phyloP scores from a whole-genome alignment of 139 green algal genomes.

The Picocystis salinarum region DNA sequence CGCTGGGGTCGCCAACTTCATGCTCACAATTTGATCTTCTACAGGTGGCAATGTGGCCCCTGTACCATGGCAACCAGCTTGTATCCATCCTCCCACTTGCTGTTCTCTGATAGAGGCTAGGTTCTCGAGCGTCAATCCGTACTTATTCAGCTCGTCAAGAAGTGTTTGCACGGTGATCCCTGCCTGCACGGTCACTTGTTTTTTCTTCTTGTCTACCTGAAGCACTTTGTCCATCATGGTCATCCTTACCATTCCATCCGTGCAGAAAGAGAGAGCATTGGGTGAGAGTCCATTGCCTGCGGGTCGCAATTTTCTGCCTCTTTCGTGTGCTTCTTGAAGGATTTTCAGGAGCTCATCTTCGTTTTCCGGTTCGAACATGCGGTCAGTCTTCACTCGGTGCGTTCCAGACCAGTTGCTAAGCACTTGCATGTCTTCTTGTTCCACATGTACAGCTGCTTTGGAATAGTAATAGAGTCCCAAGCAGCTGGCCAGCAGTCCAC shows the following conservation, averaged over 20 bases:
- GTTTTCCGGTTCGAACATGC: slow-evolving; percentile 1
- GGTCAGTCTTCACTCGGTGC: not conserved
- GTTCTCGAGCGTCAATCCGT: slow-evolving; percentile 86
- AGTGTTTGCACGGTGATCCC: slow-evolving; percentile 54
- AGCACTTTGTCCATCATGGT: slow-evolving; percentile 72
- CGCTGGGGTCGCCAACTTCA: slow-evolving; percentile 77
- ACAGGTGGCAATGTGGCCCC: slow-evolving; percentile 73
- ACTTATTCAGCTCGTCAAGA: slow-evolving; percentile 45
- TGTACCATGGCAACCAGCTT: slow-evolving; percentile 83
- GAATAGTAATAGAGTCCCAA: too few relatives aligned
- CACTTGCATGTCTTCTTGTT: not conserved
- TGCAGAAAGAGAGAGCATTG: slow-evolving; percentile 68
- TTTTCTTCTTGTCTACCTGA: slow-evolving; percentile 41
- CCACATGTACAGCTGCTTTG: not conserved
- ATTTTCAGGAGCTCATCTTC: not conserved
- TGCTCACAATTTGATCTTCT: slow-evolving; percentile 66
- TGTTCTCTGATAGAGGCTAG: slow-evolving; percentile 90
- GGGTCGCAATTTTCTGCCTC: slow-evolving; percentile 42
- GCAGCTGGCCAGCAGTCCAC: too few relatives aligned
- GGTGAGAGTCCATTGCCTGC: slow-evolving; percentile 68
- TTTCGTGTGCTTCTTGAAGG: not conserved
- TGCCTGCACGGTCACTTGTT: slow-evolving; percentile 46
- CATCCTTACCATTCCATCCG: slow-evolving; percentile 75
- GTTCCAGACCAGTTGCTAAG: slow-evolving; percentile 2
- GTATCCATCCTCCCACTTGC: slow-evolving; percentile 32